Evolutionary conservation across 352 stramenopile species (phyloP).

Genomic region (Phytopythium montanum): DNA sequence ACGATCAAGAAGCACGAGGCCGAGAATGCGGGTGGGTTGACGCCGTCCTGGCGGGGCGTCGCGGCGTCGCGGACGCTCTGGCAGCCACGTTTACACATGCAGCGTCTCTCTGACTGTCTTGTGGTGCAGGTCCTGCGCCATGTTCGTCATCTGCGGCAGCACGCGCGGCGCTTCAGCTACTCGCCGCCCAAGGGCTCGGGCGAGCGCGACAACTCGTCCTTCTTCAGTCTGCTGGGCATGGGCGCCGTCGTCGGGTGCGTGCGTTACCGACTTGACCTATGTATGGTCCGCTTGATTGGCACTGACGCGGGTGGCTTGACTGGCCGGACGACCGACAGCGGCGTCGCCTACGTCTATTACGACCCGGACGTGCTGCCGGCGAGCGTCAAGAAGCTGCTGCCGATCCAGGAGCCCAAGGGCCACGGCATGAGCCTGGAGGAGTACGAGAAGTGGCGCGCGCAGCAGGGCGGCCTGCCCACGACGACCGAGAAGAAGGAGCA

Average conservation of each 20-base stretch:
- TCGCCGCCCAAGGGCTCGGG: slow-evolving; percentile 53
- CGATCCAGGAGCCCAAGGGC: slow-evolving; percentile 77
- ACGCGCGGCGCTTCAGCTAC: slow-evolving; percentile 62
- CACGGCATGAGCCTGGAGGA: slow-evolving; percentile 86
- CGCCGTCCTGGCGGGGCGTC: background rate
- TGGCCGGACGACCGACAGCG: slow-evolving; percentile 30
- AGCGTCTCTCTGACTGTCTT: background rate
- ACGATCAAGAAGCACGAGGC: background rate
- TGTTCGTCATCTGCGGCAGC: slow-evolving; percentile 21
- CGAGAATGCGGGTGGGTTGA: slow-evolving; percentile 4
- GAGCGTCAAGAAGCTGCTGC: slow-evolving; percentile 71
- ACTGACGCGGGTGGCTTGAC: background rate
- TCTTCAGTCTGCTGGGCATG: slow-evolving; percentile 74
- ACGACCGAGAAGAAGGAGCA: slow-evolving; percentile 30
- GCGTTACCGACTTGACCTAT: no score
- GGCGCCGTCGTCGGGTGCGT: slow-evolving; percentile 55
- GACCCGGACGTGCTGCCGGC: slow-evolving; percentile 77
- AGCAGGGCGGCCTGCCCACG: slow-evolving; percentile 51
- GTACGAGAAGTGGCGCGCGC: slow-evolving; percentile 82
- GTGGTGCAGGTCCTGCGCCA: slow-evolving; percentile 20
- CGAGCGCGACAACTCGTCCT: slow-evolving; percentile 74
- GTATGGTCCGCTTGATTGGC: background rate
- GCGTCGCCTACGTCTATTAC: slow-evolving; percentile 81
- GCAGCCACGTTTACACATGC: background rate
- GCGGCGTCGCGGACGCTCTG: background rate